phyloP scores from a whole-genome alignment of 1,284 basidiomycete genomes.

The Exobasidium cylindrosporum region DNA sequence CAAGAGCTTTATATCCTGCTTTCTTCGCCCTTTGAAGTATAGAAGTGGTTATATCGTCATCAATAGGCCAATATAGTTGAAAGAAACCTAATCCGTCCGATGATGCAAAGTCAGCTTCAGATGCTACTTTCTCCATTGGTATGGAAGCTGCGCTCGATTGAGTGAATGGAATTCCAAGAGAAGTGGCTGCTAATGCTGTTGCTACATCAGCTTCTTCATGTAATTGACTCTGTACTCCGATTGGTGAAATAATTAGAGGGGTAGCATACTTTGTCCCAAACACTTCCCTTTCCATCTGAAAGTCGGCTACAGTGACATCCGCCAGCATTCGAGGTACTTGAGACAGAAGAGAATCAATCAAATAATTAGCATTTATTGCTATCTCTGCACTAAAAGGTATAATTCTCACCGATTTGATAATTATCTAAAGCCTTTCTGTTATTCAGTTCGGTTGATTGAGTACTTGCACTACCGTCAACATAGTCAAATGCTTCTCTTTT shows the following conservation, averaged over 20 bases:
- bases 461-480: constrained; percentile 41
- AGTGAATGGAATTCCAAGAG: constrained; percentile 36
- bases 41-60: constrained; percentile 66
- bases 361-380: background rate
- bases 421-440: constrained; percentile 27
- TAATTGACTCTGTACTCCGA: constrained; percentile 42
- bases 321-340: constrained; percentile 34
- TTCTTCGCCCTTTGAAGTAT: constrained; percentile 67
- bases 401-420: constrained; percentile 36
- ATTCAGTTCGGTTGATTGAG: constrained; percentile 27
- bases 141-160: constrained; percentile 36
- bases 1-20: constrained; percentile 66
- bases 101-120: constrained; percentile 14
- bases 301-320: constrained; percentile 26
- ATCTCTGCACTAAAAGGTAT: background rate
- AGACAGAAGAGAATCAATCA: background rate
- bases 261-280: constrained; percentile 34
- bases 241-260: constrained; percentile 42
- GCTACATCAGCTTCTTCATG: constrained; percentile 31
- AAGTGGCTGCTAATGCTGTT: constrained; percentile 28
- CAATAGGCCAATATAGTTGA: constrained; percentile 61
- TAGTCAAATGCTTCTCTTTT: constrained; percentile 36
- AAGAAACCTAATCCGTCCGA: constrained; percentile 33
- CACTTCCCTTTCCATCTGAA: constrained; percentile 23
- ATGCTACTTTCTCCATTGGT: constrained; percentile 34